A percentile compares a stretch with the other conserved stretches of the same genome.
These are phyloP conservation scores for Penicillium samsonianum DNA, from an alignment of 495 filamentous ascomycete genomes.

Conservation along the genomic window DNA sequence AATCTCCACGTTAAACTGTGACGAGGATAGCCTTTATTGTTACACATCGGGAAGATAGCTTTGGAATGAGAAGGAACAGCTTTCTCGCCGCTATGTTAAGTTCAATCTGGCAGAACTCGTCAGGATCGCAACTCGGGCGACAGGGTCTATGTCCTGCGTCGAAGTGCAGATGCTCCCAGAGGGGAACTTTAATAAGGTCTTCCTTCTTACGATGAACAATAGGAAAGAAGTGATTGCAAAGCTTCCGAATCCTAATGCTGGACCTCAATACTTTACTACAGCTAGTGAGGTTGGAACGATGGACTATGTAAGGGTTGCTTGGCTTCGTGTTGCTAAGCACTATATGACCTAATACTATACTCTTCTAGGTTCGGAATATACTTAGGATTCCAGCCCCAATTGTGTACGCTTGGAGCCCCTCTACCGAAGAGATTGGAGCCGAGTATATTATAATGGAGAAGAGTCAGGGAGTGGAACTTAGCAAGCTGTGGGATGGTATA, in stretches of 20 bases:
- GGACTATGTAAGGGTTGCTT: background rate
- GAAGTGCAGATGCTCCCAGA: background rate
- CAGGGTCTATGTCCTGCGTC: background rate
- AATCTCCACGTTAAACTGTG: background rate
- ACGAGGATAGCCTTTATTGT: background rate
- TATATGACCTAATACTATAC: background rate
- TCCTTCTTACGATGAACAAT: background rate
- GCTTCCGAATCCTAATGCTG: background rate
- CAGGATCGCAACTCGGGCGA: background rate
- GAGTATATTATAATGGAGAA: background rate
- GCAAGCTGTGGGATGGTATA: background rate
- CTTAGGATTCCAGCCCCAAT: background rate
- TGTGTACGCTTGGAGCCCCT: background rate
- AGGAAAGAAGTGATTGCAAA: background rate
- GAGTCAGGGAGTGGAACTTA: background rate
- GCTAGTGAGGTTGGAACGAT: background rate
- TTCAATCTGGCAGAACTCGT: background rate
- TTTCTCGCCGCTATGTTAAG: background rate
- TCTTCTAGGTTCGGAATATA: background rate
- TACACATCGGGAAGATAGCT: background rate
- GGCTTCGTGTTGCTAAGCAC: background rate
- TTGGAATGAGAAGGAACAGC: background rate
- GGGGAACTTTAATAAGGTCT: background rate
- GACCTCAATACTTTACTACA: background rate
- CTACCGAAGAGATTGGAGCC: background rate